A percentile compares a stretch with the other conserved stretches of the same genome.
These are phyloP conservation scores for Phyllosticta citriasiana DNA, from an alignment of 2,329 filamentous ascomycete species.

Conservation along the genomic window DNA sequence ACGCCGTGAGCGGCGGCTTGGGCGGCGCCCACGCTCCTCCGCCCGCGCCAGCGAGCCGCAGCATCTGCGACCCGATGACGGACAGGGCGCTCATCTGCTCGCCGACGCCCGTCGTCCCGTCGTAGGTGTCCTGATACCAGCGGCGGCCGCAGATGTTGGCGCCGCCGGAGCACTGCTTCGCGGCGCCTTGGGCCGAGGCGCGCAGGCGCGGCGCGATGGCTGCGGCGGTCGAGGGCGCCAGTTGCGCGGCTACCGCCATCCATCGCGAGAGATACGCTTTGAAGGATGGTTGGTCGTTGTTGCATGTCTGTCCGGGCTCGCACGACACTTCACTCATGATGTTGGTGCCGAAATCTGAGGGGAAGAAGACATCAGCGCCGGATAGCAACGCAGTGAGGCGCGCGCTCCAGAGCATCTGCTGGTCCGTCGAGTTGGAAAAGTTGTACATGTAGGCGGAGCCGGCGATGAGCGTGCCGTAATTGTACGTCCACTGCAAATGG, in stretches of 20 bases:
- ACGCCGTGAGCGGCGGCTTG: constrained; percentile 34
- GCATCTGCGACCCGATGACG: constrained; percentile 37
- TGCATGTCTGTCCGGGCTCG: constrained; percentile 30
- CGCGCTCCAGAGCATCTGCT: constrained; percentile 18
- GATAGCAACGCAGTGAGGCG: constrained; percentile 24
- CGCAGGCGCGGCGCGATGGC: constrained; percentile 43
- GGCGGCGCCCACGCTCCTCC: constrained; percentile 14
- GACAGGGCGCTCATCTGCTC: constrained; percentile 50
- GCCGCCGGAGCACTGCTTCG: constrained; percentile 41
- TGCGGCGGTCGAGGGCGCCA: constrained; percentile 46
- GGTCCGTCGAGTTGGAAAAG: constrained; percentile 24
- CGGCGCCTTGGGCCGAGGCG: constrained; percentile 45
- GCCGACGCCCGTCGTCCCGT: constrained; percentile 42
- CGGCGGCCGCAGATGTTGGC: constrained; percentile 34
- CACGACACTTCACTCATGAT: constrained; percentile 37
- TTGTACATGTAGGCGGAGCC: constrained; percentile 30
- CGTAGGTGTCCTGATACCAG: constrained; percentile 33
- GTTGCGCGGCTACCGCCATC: constrained; percentile 45
- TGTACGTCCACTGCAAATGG: constrained; percentile 26
- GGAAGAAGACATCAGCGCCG: constrained; percentile 31
- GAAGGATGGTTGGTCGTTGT: constrained; percentile 36
- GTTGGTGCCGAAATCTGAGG: constrained; percentile 19
- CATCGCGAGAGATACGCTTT: constrained; percentile 38
- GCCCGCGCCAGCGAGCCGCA: constrained; percentile 15
- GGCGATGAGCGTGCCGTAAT: constrained; percentile 27